Evolutionary conservation across 176 grass and related monocot genomes (phyloP).

Genomic region (Aegilops bicornis): DNA sequence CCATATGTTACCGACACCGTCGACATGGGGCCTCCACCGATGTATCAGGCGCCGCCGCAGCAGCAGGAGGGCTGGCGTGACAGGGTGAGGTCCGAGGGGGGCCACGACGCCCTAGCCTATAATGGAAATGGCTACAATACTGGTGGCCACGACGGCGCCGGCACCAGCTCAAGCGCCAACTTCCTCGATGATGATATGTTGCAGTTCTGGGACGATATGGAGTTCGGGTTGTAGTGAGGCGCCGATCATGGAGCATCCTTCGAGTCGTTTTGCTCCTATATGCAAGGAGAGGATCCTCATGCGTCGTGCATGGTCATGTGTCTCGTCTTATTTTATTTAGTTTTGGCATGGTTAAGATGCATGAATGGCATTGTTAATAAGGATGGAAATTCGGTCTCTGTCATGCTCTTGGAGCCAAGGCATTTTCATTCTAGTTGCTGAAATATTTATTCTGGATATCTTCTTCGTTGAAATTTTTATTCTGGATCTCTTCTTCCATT

Average conservation of each 20-base stretch:
- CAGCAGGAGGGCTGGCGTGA: too few relatives aligned
- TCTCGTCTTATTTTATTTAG: background rate
- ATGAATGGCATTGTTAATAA: background rate
- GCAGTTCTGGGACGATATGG: background rate
- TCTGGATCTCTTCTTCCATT: background rate
- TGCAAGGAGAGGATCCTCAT: background rate
- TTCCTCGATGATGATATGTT: background rate
- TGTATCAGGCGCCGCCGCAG: too few relatives aligned
- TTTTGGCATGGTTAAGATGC: background rate
- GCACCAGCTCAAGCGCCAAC: background rate
- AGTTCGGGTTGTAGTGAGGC: background rate
- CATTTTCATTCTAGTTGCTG: background rate
- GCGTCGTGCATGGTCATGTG: background rate
- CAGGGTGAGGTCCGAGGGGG: background rate
- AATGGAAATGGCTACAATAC: background rate
- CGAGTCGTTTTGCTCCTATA: background rate
- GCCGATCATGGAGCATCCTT: background rate
- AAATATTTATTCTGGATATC: background rate
- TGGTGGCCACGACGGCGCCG: background rate
- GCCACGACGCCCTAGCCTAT: background rate
- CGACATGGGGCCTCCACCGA: too few relatives aligned
- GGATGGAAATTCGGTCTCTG: background rate
- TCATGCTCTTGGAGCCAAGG: background rate
- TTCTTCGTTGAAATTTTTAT: background rate
- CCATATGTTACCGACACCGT: too few relatives aligned